Percentiles rank a stretch among this genome's conserved stretches.
These are phyloP conservation scores for Neurospora sp. DNA, from an alignment of 495 filamentous ascomycete species.

Conservation along the genomic window DNA sequence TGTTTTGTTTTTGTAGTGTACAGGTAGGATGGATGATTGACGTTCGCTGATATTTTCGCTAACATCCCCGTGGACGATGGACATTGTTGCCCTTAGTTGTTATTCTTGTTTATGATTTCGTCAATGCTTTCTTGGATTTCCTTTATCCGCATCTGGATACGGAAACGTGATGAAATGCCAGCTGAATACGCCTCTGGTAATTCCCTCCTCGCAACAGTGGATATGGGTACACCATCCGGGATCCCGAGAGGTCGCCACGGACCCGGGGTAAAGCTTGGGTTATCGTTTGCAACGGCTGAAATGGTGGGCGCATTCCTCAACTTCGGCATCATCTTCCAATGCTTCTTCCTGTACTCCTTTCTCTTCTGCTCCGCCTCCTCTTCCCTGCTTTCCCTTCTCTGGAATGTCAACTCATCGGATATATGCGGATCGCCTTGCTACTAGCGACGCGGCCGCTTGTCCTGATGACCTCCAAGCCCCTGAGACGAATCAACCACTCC, in stretches of 20 bases:
- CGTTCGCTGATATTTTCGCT: background rate
- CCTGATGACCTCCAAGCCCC: constrained; percentile 12
- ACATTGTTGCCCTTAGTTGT: background rate
- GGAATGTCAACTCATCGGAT: background rate
- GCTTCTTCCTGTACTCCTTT: background rate
- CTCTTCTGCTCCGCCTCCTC: background rate
- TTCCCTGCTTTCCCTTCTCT: background rate
- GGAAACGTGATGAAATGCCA: background rate
- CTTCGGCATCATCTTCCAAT: background rate
- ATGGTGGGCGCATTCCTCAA: background rate
- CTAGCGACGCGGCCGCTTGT: constrained; percentile 25
- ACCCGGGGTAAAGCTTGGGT: background rate
- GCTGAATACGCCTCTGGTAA: background rate
- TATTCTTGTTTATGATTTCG: background rate
- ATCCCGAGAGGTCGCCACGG: background rate
- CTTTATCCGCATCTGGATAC: background rate
- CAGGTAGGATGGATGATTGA: background rate
- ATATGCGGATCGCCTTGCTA: background rate
- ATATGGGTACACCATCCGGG: background rate
- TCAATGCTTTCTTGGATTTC: background rate
- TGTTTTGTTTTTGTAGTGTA: background rate
- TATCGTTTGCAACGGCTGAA: background rate
- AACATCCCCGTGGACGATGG: background rate
- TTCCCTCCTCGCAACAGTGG: background rate
- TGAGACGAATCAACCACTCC: constrained; percentile 10